Conservation (phyloP, 2,329 filamentous ascomycete genomes). For the Arthroderma sp. region DNA sequence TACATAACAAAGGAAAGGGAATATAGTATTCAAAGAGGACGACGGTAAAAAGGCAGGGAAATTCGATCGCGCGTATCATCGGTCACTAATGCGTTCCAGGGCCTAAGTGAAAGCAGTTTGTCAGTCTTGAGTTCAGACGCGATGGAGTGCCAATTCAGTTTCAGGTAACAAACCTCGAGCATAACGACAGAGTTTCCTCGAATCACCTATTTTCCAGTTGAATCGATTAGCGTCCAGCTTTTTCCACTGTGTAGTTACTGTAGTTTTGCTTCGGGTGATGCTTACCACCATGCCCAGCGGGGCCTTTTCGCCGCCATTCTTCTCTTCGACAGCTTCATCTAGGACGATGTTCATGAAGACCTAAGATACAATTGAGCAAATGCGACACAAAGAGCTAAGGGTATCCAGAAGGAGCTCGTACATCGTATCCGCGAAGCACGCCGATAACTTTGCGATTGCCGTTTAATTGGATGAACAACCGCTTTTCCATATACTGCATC, state of each 20-base stretch:
- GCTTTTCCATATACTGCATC: constrained; percentile 90
- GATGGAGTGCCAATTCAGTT: background rate
- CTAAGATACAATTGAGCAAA: constrained; percentile 34
- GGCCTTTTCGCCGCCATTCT: constrained; percentile 78
- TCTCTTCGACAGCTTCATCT: constrained; percentile 93
- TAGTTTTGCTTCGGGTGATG: background rate
- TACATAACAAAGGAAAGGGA: background rate
- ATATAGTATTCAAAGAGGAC: no score
- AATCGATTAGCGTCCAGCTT: background rate
- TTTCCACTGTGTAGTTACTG: no score
- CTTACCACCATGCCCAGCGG: constrained; percentile 79
- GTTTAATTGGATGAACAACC: constrained; percentile 94
- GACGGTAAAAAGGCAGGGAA: background rate
- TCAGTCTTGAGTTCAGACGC: background rate
- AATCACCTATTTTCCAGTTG: constrained; percentile 54
- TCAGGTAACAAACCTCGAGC: constrained; percentile 52
- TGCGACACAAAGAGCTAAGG: background rate
- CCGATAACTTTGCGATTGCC: constrained; percentile 96
- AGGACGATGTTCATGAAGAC: constrained; percentile 97
- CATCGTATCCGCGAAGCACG: constrained; percentile 88
- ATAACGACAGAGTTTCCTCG: constrained; percentile 97
- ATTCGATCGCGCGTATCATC: constrained; percentile 17
- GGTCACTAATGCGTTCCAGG: constrained; percentile 31
- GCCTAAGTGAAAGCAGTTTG: constrained; percentile 16
- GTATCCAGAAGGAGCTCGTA: constrained; percentile 33